A percentile compares a stretch with the other conserved stretches of the same genome.
phyloP scores from a whole-genome alignment of 2,329 filamentous ascomycete species.

The Immersiporthe knoxdaviesiana region DNA sequence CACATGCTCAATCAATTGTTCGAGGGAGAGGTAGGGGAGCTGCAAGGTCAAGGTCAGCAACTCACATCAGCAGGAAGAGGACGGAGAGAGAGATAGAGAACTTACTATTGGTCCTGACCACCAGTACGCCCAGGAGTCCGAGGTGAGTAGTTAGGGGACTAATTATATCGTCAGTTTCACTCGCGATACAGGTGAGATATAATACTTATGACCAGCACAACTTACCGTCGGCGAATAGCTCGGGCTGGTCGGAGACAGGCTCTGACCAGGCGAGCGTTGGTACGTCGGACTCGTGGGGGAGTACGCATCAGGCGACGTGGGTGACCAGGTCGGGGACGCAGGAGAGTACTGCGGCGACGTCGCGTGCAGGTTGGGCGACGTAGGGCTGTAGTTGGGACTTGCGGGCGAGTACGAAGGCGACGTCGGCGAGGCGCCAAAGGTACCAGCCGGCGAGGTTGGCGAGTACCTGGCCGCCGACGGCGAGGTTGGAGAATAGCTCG shows the following conservation, averaged over 20 bases:
- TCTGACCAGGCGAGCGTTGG: slow-evolving; percentile 57
- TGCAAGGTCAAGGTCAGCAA: slow-evolving; percentile 27
- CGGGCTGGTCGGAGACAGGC: slow-evolving; percentile 68
- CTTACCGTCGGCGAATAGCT: slow-evolving; percentile 67
- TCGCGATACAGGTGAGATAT: slow-evolving; percentile 34
- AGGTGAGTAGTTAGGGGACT: slow-evolving; percentile 51
- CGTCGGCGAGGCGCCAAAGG: slow-evolving; percentile 67
- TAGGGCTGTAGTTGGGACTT: slow-evolving; percentile 73
- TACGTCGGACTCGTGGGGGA: slow-evolving; percentile 66
- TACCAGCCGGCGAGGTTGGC: slow-evolving; percentile 72
- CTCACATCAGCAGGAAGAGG: not conserved
- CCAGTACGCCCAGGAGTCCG: slow-evolving; percentile 47
- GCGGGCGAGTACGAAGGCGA: slow-evolving; percentile 74
- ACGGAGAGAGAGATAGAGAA: slow-evolving; percentile 25
- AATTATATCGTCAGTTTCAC: slow-evolving; percentile 31
- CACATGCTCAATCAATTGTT: slow-evolving; percentile 38
- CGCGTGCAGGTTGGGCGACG: slow-evolving; percentile 60
- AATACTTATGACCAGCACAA: slow-evolving; percentile 36
- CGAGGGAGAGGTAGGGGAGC: slow-evolving; percentile 45
- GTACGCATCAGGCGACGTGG: slow-evolving; percentile 69
- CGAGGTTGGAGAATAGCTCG: slow-evolving; percentile 66
- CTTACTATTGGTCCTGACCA: slow-evolving; percentile 47
- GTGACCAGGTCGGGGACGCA: slow-evolving; percentile 77
- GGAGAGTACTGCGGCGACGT: slow-evolving; percentile 68
- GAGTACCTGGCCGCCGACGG: slow-evolving; percentile 63